A percentile compares a stretch with the other conserved stretches of the same genome.
Conservation (phyloP, 2,329 filamentous ascomycete species). For the Huntiella decipiens region DNA sequence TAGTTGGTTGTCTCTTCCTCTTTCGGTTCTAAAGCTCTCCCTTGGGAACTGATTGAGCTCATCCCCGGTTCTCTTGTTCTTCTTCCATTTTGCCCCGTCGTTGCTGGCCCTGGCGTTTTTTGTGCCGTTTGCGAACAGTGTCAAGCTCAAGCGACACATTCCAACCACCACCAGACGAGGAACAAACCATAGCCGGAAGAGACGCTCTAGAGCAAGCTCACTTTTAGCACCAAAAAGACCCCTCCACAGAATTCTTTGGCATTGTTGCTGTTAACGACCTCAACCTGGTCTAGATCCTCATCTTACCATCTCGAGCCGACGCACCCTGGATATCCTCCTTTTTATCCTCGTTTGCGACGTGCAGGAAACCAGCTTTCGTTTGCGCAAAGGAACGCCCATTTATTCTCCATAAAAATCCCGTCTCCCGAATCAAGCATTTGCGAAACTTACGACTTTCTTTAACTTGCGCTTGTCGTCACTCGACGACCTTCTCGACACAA, state of each 20-base stretch:
- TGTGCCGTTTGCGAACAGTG: constrained; percentile 5
- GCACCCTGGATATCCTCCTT: background rate
- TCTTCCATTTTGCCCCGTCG: background rate
- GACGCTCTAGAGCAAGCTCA: too few species aligned
- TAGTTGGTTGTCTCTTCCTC: background rate
- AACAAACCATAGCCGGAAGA: too few species aligned
- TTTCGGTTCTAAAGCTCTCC: background rate
- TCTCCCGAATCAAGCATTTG: too few species aligned
- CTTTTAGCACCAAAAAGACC: background rate
- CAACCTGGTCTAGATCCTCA: background rate
- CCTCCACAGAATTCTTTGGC: background rate
- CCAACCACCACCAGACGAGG: constrained; percentile 2
- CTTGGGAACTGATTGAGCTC: background rate
- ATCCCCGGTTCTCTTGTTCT: background rate
- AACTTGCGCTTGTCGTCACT: background rate
- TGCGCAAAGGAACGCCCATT: background rate
- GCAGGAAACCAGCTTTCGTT: background rate
- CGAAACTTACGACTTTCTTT: too few species aligned
- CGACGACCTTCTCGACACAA: constrained; percentile 23
- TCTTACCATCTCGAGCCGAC: background rate
- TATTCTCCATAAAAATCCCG: too few species aligned
- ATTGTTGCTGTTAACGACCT: background rate
- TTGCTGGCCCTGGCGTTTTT: background rate
- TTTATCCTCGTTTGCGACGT: background rate
- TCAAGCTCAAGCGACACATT: background rate